Evolutionary conservation across 805 yeast species (phyloP).

Genomic region (Zygotorulaspora chibaensis): DNA sequence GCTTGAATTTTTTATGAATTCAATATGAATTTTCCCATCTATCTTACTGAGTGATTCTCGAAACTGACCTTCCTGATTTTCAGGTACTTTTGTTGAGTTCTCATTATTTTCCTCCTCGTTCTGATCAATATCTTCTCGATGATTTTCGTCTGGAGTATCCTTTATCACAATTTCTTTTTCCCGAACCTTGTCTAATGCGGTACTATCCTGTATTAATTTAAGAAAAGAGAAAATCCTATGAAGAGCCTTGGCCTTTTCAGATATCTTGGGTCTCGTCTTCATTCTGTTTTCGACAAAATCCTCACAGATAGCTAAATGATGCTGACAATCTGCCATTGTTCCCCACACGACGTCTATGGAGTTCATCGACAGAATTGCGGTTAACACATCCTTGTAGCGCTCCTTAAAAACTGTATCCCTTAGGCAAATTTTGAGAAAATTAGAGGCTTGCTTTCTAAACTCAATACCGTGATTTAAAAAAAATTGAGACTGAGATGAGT

Average conservation of each 20-base stretch:
- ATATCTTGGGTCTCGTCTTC: constrained; percentile 57
- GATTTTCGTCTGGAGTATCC: constrained; percentile 7
- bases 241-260: constrained; percentile 69
- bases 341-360: constrained; percentile 90
- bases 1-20: constrained; percentile 25
- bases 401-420: constrained; percentile 49
- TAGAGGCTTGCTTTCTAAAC: constrained; percentile 68
- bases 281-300: constrained; percentile 66
- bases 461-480: constrained; percentile 70
- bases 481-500: constrained; percentile 63
- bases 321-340: constrained; percentile 77
- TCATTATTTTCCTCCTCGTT: neutral
- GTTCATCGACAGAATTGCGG: constrained; percentile 81
- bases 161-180: constrained; percentile 27
- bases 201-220: constrained; percentile 73
- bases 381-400: constrained; percentile 77
- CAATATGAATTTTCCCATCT: constrained; percentile 47
- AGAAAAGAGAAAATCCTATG: constrained; percentile 76
- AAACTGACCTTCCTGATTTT: constrained; percentile 14
- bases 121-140: constrained; percentile 10
- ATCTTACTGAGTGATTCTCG: constrained; percentile 39
- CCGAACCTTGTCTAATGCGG: constrained; percentile 37
- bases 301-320: constrained; percentile 73
- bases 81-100: neutral
- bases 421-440: constrained; percentile 58